Conservation (phyloP, 441 rosid genomes). For the Croton laevigatus region DNA sequence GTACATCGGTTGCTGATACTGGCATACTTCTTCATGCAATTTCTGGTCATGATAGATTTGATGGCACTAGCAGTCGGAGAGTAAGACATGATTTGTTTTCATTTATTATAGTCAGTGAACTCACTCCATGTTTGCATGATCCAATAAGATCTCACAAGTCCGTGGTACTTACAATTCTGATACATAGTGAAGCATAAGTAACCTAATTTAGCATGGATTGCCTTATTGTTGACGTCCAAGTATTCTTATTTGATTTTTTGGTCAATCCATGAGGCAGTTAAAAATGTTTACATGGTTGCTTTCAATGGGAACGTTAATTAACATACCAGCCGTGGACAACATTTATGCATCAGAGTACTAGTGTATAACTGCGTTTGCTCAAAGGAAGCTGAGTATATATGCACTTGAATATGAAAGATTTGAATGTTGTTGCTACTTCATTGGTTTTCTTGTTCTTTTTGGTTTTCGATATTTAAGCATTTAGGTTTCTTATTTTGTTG, state of each 20-base stretch:
- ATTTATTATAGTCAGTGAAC: neutral
- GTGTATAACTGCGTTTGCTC: neutral
- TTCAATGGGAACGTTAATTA: neutral
- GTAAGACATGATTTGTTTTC: constrained; percentile 33
- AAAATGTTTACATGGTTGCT: neutral
- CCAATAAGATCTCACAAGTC: neutral
- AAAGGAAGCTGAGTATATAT: neutral
- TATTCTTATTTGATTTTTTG: neutral
- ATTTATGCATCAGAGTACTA: neutral
- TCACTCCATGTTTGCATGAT: neutral
- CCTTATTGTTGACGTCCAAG: neutral
- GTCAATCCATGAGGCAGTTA: neutral
- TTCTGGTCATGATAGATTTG: constrained; percentile 76
- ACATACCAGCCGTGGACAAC: neutral
- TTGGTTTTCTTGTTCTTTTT: neutral
- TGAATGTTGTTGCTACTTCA: neutral
- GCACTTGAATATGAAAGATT: neutral
- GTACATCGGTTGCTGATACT: constrained; percentile 82
- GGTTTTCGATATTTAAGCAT: neutral
- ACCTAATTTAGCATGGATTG: neutral
- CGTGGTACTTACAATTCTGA: neutral
- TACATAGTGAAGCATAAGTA: neutral
- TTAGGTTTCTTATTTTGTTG: constrained; percentile 1
- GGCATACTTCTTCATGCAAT: constrained; percentile 83
- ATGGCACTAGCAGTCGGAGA: constrained; percentile 79